Conservation (phyloP, 2,329 filamentous ascomycete species). For the Knoxdaviesia proteae region DNA sequence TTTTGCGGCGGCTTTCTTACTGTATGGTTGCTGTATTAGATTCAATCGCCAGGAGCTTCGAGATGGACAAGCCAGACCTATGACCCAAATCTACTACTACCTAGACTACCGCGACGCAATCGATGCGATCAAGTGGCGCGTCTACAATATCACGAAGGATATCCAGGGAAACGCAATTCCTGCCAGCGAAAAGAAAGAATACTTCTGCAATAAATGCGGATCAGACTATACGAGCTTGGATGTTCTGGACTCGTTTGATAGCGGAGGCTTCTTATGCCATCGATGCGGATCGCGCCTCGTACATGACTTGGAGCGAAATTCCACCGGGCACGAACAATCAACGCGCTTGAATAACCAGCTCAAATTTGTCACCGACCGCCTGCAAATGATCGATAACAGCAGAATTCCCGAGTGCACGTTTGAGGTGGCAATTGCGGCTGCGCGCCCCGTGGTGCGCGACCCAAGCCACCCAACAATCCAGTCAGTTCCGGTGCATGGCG, state of each 20-base stretch:
- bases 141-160: slow-evolving; percentile 71
- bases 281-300: slow-evolving; percentile 47
- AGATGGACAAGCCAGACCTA: slow-evolving; percentile 62
- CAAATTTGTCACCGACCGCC: slow-evolving; percentile 53
- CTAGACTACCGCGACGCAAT: slow-evolving; percentile 89
- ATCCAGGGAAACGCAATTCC: slow-evolving; percentile 70
- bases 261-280: slow-evolving; percentile 59
- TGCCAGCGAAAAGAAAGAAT: slow-evolving; percentile 76
- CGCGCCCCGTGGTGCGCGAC: slow-evolving; percentile 44
- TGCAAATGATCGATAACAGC: slow-evolving; percentile 57
- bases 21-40: neutral
- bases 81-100: slow-evolving; percentile 86
- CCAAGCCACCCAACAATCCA: slow-evolving; percentile 42
- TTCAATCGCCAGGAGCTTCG: slow-evolving; percentile 43
- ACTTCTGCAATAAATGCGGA: slow-evolving; percentile 62
- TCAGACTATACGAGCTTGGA: slow-evolving; percentile 80
- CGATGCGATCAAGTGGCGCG: slow-evolving; percentile 87
- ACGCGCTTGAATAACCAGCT: slow-evolving; percentile 61
- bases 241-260: slow-evolving; percentile 56
- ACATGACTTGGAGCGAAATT: slow-evolving; percentile 44
- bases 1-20: too few relatives aligned
- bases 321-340: slow-evolving; percentile 51
- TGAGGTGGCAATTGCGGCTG: slow-evolving; percentile 42
- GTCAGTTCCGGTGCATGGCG: slow-evolving; percentile 34
- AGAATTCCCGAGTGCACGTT: slow-evolving; percentile 57